phyloP scores from a whole-genome alignment of 805 yeast genomes.

The Candida vaughaniae region DNA sequence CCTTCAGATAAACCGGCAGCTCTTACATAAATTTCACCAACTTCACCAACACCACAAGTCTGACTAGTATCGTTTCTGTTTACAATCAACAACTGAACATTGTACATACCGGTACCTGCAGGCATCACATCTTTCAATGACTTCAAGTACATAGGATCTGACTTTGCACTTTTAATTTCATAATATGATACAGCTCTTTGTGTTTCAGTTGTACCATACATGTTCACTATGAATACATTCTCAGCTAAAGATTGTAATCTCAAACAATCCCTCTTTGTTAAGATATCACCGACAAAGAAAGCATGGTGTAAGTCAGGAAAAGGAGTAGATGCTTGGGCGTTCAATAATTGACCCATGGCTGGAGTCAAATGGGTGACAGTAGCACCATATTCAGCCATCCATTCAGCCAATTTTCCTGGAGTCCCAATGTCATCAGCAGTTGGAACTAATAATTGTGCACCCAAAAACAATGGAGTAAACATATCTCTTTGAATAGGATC shows the following conservation, averaged over 20 bases:
- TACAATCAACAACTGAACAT: constrained; percentile 91
- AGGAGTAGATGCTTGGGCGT: constrained; percentile 90
- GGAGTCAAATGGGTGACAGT: constrained; percentile 98
- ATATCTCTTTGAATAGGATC: constrained; percentile 99
- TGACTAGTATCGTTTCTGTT: constrained; percentile 85
- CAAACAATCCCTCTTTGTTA: constrained; percentile 95
- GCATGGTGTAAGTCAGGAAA: constrained; percentile 91
- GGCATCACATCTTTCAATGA: constrained; percentile 94
- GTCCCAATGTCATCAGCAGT: constrained; percentile 98
- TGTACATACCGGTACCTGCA: constrained; percentile 96
- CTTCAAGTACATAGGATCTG: constrained; percentile 72
- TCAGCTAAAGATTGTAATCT: constrained; percentile 89
- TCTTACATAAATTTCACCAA: constrained; percentile 97
- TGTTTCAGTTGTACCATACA: constrained; percentile 99
- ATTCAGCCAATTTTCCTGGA: constrained; percentile 94
- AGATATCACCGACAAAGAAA: constrained; percentile 95
- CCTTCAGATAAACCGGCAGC: constrained; percentile 99
- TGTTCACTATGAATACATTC: constrained; percentile 87
- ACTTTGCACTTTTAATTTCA: constrained; percentile 73
- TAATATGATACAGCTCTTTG: constrained; percentile 96
- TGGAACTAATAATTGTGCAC: constrained; percentile 91
- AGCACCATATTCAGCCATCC: constrained; percentile 92
- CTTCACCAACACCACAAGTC: constrained; percentile 97
- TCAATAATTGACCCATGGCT: constrained; percentile 96
- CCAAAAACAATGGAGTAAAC: constrained; percentile 95